A percentile compares a stretch with the other conserved stretches of the same genome.
Evolutionary conservation across 1,284 basidiomycete species (phyloP).

Genomic region (Ustilago lituana): DNA sequence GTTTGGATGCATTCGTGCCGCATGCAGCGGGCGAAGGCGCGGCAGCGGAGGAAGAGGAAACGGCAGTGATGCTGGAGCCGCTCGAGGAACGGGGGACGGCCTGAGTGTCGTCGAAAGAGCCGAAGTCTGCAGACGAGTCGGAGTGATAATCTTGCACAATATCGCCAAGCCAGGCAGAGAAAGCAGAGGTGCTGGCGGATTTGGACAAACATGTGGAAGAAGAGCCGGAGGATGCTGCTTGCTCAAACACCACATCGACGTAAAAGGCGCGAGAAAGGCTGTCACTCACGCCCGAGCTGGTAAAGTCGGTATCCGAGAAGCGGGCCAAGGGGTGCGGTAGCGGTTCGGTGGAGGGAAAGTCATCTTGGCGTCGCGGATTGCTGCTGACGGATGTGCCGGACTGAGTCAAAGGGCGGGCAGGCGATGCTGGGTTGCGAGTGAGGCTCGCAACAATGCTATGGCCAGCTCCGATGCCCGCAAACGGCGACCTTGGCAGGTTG

Average conservation of each 20-base stretch:
- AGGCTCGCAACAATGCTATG: slow-evolving; percentile 25
- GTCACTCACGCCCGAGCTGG: slow-evolving; percentile 37
- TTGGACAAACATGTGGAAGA: slow-evolving; percentile 13
- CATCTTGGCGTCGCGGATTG: slow-evolving; percentile 11
- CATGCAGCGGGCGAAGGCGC: slow-evolving; percentile 6
- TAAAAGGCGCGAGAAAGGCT: slow-evolving; percentile 46
- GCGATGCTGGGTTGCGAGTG: slow-evolving; percentile 15
- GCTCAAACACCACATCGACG: slow-evolving; percentile 53
- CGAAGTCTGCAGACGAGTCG: background rate
- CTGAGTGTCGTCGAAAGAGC: background rate
- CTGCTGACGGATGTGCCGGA: slow-evolving; percentile 4
- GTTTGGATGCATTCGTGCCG: slow-evolving; percentile 6
- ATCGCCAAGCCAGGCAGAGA: slow-evolving; percentile 52
- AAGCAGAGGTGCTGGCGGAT: slow-evolving; percentile 12
- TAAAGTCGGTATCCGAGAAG: slow-evolving; percentile 16
- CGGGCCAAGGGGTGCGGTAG: slow-evolving; percentile 1
- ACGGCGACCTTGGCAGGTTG: slow-evolving; percentile 25
- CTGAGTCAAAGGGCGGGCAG: slow-evolving; percentile 5
- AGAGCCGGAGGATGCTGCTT: slow-evolving; percentile 12
- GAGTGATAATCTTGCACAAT: slow-evolving; percentile 48
- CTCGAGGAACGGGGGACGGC: slow-evolving; percentile 45
- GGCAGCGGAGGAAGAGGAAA: slow-evolving; percentile 24
- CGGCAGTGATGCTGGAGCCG: slow-evolving; percentile 55
- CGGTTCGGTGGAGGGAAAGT: slow-evolving; percentile 6
- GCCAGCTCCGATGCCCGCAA: slow-evolving; percentile 37